A percentile compares a stretch with the other conserved stretches of the same genome.
These are phyloP conservation scores for Eucalyptus polyanthemos DNA, from an alignment of 345 rosid genomes.

Conservation along the genomic window DNA sequence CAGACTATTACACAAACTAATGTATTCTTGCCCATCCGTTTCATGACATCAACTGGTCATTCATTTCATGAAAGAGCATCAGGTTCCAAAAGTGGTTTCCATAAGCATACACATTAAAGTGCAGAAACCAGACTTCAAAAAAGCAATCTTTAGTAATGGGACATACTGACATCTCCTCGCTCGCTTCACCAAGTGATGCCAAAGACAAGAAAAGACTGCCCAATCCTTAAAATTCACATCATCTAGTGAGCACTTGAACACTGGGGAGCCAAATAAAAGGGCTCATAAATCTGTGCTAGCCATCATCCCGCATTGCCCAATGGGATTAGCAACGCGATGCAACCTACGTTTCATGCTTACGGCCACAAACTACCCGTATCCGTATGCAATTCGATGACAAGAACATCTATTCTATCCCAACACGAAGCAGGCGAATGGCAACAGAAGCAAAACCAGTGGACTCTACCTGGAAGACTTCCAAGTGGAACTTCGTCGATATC, in stretches of 20 bases:
- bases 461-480: conserved; percentile 89
- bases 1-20: background rate
- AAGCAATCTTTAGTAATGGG: background rate
- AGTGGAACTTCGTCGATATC: conserved; percentile 59
- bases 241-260: background rate
- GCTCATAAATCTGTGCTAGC: background rate
- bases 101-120: background rate
- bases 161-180: background rate
- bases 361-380: background rate
- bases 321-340: background rate
- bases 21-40: background rate
- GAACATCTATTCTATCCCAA: background rate
- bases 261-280: background rate
- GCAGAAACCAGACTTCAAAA: background rate
- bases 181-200: background rate
- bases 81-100: background rate
- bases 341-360: background rate
- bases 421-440: background rate
- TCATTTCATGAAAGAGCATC: background rate
- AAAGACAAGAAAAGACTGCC: background rate
- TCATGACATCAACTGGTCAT: background rate
- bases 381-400: background rate
- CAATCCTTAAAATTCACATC: background rate
- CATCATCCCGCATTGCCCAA: background rate
- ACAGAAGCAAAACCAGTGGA: background rate